Percentiles rank a stretch among this genome's conserved stretches.
Conservation (phyloP, 73 alveolate genomes). For the Paramecium primaurelia region DNA sequence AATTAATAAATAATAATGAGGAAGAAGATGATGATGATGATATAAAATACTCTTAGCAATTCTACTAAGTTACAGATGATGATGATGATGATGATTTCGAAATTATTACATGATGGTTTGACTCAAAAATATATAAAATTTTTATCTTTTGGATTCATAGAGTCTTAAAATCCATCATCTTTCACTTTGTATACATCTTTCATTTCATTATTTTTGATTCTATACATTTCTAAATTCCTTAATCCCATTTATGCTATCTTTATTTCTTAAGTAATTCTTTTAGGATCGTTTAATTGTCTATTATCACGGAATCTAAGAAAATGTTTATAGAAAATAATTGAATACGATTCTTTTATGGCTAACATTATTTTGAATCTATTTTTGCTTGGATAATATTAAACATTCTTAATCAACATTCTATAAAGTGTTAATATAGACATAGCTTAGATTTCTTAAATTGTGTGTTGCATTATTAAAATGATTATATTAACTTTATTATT, state of each 20-base stretch:
- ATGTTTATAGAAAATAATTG: background rate
- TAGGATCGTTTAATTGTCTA: background rate
- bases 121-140: conserved; percentile 55
- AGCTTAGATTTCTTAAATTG: conserved; percentile 6
- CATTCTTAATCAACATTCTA: conserved; percentile 47
- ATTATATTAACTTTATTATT: background rate
- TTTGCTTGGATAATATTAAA: conserved; percentile 54
- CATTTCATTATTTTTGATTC: conserved; percentile 29
- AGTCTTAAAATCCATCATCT: conserved; percentile 8
- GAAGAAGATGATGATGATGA: background rate
- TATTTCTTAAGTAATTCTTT: background rate
- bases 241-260: conserved; percentile 55
- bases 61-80: background rate
- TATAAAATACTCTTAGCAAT: background rate
- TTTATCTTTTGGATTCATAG: conserved; percentile 54
- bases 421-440: conserved; percentile 30
- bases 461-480: background rate
- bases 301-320: conserved; percentile 27
- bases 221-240: conserved; percentile 23
- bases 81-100: background rate
- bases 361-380: conserved; percentile 48
- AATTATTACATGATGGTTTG: background rate
- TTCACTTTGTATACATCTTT: conserved; percentile 13
- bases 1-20: background rate
- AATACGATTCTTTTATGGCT: conserved; percentile 38